Conservation (phyloP, 2,329 filamentous ascomycete species). For the Pestalotiopsis sp. region DNA sequence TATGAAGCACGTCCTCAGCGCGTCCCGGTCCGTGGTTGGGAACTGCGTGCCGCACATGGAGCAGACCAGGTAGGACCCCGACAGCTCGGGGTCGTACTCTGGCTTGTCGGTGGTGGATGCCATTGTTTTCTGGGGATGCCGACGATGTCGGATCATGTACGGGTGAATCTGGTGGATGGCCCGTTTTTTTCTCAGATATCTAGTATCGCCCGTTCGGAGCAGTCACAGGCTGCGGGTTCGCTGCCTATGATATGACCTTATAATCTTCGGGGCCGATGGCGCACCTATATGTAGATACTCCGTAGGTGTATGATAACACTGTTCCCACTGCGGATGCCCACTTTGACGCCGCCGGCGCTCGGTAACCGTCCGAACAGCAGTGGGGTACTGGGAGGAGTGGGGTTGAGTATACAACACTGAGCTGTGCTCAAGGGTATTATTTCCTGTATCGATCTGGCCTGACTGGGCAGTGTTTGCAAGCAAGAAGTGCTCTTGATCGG, state of each 20-base stretch:
- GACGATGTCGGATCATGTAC: neutral
- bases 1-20: slow-evolving; percentile 64
- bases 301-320: neutral
- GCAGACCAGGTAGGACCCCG: slow-evolving; percentile 56
- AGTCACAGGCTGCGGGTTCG: no score
- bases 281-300: neutral
- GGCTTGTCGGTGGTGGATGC: neutral
- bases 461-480: neutral
- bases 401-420: neutral
- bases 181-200: no score
- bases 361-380: neutral
- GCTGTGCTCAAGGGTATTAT: neutral
- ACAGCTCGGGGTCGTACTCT: slow-evolving; percentile 23
- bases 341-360: neutral
- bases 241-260: no score
- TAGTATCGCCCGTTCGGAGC: no score
- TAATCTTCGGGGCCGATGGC: neutral
- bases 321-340: neutral
- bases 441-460: neutral
- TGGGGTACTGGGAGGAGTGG: neutral
- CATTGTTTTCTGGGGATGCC: neutral
- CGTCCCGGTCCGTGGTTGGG: slow-evolving; percentile 49
- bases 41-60: slow-evolving; percentile 73
- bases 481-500: no score
- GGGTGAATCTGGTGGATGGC: no score